Evolutionary conservation across 305 asterid species (phyloP), one percentile per base, ranked within the genome.

Genomic region (Andrographis paniculata): DNA sequence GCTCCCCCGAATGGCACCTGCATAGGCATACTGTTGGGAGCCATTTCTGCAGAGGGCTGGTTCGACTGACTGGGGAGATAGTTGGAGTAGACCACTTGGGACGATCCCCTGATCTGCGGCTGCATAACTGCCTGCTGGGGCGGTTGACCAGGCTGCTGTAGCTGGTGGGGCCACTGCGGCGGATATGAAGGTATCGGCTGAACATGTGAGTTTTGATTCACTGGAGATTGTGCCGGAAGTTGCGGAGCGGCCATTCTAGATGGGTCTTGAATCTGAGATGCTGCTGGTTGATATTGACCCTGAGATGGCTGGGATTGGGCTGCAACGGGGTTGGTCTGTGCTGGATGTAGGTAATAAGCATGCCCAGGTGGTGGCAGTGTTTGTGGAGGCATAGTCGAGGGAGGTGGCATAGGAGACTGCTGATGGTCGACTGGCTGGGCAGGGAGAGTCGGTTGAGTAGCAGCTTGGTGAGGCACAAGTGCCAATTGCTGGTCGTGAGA

Each of bases 391-490:
- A 24, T 24, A 24, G 30, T 3, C 8, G 30, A 24, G 4, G 30
- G 30, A 24, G 30, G 30, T 24, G 30, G 6, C 30, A 24, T 24
- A 24, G 30, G 30, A 24, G 30, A 8, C 30, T 24, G 30, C 30
- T 24, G 30, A 8, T 24, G 30, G 6, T 24, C 30, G 4, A 24
- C 8, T 24, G 30, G 30, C 8, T 24, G 30, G 30, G 8, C 24
- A 20, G 79, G 70, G 51, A 36, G 69, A 14, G 77, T 23, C 24
- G 69, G 74, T 43, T 66, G 88, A 18, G 81, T 77, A 42, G 74
- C 66, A 37, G 64, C 63, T 69, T 80, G 94, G 70, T 78, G 86
- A 28, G 92, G 88, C 30, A 81, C 84, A 45, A 85, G 94, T 37
- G 86, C 86, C 55, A 82, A 49, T 62, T 82, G 93, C 68, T 77